Percentiles rank a stretch among this genome's conserved stretches.
Evolutionary conservation across 139 green algal species (phyloP).

Genomic region (Chlamydomonas sphaeroides): DNA sequence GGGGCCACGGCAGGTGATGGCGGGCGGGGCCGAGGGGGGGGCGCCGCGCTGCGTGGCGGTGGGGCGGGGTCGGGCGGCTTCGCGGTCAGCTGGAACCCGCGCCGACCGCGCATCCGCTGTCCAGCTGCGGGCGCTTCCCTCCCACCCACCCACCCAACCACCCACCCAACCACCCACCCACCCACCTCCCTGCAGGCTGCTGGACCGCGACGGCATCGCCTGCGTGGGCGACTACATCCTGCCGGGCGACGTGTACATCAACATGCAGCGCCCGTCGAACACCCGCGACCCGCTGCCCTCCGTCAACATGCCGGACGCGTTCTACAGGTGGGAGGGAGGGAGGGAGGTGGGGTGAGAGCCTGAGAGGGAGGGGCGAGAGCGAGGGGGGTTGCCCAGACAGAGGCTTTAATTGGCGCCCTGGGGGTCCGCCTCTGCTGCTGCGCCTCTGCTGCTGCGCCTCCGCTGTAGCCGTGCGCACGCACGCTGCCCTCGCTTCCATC

Average conservation of each 20-base stretch:
- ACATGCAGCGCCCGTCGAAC: conserved; percentile 93
- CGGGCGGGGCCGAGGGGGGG: too few species aligned
- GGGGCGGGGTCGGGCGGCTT: too few species aligned
- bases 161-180: neutral
- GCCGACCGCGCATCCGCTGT: too few species aligned
- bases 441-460: neutral
- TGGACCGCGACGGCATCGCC: conserved; percentile 93
- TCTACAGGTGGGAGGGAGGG: conserved; percentile 47
- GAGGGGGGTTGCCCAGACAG: neutral
- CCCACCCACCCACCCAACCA: neutral
- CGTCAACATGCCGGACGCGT: conserved; percentile 70
- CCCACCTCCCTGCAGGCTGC: conserved; percentile 57
- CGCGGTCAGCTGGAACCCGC: too few species aligned
- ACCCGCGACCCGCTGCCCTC: conserved; percentile 63
- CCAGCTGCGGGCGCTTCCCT: too few species aligned
- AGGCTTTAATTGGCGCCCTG: neutral
- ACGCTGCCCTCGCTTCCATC: too few species aligned
- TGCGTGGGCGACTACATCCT: conserved; percentile 84
- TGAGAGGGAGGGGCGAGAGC: too few species aligned
- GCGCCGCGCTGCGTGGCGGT: too few species aligned
- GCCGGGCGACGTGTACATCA: conserved; percentile 90
- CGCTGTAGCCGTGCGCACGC: too few species aligned
- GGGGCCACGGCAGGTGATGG: too few species aligned
- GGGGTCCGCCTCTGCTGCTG: neutral
- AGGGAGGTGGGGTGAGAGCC: too few species aligned